Evolutionary conservation across 768 basidiomycete genomes (phyloP).

Genomic region (Dacryopinax spathularia): DNA sequence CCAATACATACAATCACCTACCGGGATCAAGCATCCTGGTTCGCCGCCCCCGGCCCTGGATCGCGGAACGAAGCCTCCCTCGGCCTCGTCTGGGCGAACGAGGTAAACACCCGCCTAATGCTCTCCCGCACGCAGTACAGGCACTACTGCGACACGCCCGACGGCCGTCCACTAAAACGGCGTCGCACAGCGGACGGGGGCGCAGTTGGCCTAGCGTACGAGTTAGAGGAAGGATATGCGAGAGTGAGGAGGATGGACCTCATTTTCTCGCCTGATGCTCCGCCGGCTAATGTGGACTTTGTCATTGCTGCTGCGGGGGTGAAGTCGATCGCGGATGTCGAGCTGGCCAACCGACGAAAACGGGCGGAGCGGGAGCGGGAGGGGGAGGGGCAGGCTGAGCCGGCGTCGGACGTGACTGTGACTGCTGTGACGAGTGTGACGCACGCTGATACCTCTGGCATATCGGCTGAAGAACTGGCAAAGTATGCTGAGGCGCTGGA

Average conservation of each 20-base stretch:
- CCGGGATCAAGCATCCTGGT: conserved; percentile 60
- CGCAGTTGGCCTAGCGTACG: conserved; percentile 2
- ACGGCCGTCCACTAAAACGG: conserved; percentile 13
- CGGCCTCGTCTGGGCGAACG: conserved; percentile 88
- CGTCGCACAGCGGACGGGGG: neutral
- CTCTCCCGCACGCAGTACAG: conserved; percentile 44
- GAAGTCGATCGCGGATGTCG: conserved; percentile 8
- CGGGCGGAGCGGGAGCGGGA: neutral
- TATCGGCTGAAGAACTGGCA: neutral
- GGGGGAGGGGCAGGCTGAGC: neutral
- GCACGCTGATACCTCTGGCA: too few species aligned
- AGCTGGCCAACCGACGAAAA: neutral
- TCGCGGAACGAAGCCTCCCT: conserved; percentile 60
- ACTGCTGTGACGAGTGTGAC: neutral
- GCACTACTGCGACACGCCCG: conserved; percentile 18
- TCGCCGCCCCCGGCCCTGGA: conserved; percentile 45
- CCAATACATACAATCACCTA: conserved; percentile 38
- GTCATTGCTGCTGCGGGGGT: conserved; percentile 54
- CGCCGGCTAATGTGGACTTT: conserved; percentile 55
- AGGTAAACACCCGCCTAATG: conserved; percentile 74
- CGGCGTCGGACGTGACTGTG: neutral
- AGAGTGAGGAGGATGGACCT: conserved; percentile 60
- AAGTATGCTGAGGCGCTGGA: neutral
- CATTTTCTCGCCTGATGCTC: conserved; percentile 55
- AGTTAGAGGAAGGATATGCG: conserved; percentile 31